These are phyloP conservation scores for Starmerella etchellsii DNA, from an alignment of 805 yeast genomes.

Conservation along the genomic window DNA sequence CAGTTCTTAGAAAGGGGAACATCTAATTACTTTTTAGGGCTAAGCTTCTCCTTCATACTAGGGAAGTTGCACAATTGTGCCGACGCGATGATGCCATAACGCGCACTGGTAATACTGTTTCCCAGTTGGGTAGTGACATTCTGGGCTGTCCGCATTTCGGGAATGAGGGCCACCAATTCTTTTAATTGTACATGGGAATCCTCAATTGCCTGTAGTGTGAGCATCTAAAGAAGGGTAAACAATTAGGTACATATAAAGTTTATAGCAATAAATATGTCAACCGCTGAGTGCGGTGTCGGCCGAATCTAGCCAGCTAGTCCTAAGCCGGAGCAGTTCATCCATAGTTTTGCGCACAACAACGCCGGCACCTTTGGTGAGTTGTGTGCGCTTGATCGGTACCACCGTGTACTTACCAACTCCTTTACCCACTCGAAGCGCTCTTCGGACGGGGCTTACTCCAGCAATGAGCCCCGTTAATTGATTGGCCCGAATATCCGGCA, in stretches of 20 bases:
- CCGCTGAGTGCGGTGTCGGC: conserved; percentile 2
- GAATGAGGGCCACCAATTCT: background rate
- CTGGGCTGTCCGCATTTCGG: background rate
- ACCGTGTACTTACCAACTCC: conserved; percentile 10
- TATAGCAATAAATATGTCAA: background rate
- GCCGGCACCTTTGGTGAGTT: conserved; percentile 10
- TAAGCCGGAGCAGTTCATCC: conserved; percentile 10
- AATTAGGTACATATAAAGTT: no score
- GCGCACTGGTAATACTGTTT: background rate
- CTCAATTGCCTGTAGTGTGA: background rate
- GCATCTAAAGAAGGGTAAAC: no score
- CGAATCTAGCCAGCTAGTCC: conserved; percentile 11
- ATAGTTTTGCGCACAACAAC: conserved; percentile 11
- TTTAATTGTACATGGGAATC: background rate
- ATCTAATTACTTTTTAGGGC: no score
- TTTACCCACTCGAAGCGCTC: conserved; percentile 8
- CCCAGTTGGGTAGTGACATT: background rate
- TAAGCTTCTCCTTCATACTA: no score
- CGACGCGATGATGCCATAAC: background rate
- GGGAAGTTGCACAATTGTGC: background rate
- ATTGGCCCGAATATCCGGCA: conserved; percentile 71
- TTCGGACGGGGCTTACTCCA: conserved; percentile 68
- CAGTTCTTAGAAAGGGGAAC: no score
- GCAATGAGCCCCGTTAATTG: conserved; percentile 72
- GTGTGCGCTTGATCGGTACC: conserved; percentile 8